These are phyloP conservation scores for Rhododendron vialii DNA, from an alignment of 148 eudicot genomes.

Conservation along the genomic window DNA sequence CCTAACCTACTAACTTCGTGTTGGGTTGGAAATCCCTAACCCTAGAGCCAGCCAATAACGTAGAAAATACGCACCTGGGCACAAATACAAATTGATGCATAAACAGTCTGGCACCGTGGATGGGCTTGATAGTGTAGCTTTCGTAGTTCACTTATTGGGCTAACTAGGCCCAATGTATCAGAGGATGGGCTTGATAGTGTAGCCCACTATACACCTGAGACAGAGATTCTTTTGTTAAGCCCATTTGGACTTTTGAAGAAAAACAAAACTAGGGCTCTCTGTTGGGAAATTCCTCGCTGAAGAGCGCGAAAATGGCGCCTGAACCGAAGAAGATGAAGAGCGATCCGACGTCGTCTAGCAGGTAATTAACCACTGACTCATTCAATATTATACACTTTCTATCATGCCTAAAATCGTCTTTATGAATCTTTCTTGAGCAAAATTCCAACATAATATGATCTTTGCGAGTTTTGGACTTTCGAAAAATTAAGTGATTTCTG, in stretches of 20 bases:
- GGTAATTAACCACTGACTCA: conserved; percentile 14
- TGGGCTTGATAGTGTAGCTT: background rate
- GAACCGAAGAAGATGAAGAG: conserved; percentile 31
- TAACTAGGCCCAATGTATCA: background rate
- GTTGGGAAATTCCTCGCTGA: background rate
- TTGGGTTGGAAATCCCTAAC: too few species aligned
- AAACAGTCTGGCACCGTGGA: background rate
- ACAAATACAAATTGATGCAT: too few species aligned
- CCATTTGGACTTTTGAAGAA: background rate
- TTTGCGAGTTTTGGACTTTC: background rate
- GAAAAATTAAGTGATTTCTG: background rate
- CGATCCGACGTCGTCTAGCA: conserved; percentile 19
- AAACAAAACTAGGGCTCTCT: conserved; percentile 2
- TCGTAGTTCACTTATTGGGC: background rate
- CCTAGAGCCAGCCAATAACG: too few species aligned
- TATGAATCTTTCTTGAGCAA: background rate
- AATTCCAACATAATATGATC: background rate
- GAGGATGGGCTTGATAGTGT: background rate
- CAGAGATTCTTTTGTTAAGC: background rate
- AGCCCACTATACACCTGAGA: background rate
- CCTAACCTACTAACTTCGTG: too few species aligned
- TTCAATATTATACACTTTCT: background rate
- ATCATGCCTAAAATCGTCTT: background rate
- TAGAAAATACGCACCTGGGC: too few species aligned
- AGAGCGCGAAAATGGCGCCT: conserved; percentile 21